Evolutionary conservation across 192 early-diverging fungal genomes (phyloP), one percentile per base, ranked within the genome.

Genomic region (Mortierella hygrophila): DNA sequence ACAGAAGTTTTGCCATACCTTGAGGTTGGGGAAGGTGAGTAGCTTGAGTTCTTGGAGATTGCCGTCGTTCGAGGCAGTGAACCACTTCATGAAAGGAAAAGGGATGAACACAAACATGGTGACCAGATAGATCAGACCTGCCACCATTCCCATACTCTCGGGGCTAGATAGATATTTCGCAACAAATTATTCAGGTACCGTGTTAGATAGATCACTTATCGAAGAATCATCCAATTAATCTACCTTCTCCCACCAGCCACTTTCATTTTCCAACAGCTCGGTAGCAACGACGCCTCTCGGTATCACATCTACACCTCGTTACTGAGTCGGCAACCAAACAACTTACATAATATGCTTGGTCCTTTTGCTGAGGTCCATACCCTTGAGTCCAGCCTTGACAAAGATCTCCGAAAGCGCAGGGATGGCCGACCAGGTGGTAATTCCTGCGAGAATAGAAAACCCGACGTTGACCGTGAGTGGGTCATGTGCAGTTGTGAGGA

Each of bases 91-190:
- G 85, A 99, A 99, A 16, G 97, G 98, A 35, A 97, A 95, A 0
- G 99, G 99, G 37, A 99, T 97, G 80, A 99, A 98, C 38, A 98
- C 63, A 82, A 99, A 97, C 79, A 99, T 92, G 18, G 90, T 91
- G 15, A 96, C 92, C 57, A 99, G 90, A 76, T 99, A 99, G 35
- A 98, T 91, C 35, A 96, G 91, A 21, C 97, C 98, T 0, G 94
- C 93, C 7, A 98, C 90, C 70, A 97, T 93, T 29, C 99, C 99
- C 96, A 97, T 96, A 80, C 94, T 96, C 88, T 99, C 99, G 1
- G 98, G 93, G n/a, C 96, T 97, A 85, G 18, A 44, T 16, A 21
- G 35, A 35, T 35, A 29, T 37, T 32, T 44, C 20, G 49, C 6
- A 37, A 46, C 11, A 46, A 46, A 46, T 46, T 46, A 46, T 37